Evolutionary conservation across 805 yeast genomes (phyloP), one percentile per base, ranked within the genome.

Genomic region (Brettanomyces naardenensis): DNA sequence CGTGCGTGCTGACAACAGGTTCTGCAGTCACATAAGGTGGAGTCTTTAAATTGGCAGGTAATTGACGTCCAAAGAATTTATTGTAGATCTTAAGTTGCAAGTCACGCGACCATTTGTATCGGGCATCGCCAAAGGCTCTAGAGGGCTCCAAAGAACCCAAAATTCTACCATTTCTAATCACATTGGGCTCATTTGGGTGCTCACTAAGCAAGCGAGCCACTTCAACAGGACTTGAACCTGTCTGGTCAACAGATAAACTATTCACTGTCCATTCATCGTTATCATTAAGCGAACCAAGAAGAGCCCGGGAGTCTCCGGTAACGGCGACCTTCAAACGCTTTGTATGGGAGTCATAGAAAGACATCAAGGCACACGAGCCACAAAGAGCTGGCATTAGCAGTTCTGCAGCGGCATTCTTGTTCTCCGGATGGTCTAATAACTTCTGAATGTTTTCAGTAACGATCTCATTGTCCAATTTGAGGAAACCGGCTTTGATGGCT

Each of bases 1-100:
- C 76, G 10, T 89, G 81, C 2, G 95, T 79, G 3, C 95, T 82
- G 19, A 89, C 70, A 21, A 83, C 95, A 0, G 98, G 98, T 57
- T 82, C 89, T 1, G 98, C 97, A 1, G 98, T 92, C 27, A 92
- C 97, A 58, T 92, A 92, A 0, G 98, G 98, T 3, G 98, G 98
- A 2, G 96, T 81, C 42, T 78, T 67, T 43, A 86, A 69, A 47
- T 76, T 73, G 37, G 75, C 73, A 23, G 94, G 94, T 19, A 84
- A 73, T 41, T 73, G 63, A 54, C 90, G 73, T 26, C 95, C 94
- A 56, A 90, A 89, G 47, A 88, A 80, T 49, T 78, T 79, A 44
- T 80, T 71, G 48, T 85, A 80, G 19, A 84, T 69, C 41, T 70
- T 64, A 34, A 80, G 80, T 52, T 94, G 97, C 40, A 86, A 71